Conservation (phyloP, 2,329 filamentous ascomycete species). For the Pezicula neosporulosa region DNA sequence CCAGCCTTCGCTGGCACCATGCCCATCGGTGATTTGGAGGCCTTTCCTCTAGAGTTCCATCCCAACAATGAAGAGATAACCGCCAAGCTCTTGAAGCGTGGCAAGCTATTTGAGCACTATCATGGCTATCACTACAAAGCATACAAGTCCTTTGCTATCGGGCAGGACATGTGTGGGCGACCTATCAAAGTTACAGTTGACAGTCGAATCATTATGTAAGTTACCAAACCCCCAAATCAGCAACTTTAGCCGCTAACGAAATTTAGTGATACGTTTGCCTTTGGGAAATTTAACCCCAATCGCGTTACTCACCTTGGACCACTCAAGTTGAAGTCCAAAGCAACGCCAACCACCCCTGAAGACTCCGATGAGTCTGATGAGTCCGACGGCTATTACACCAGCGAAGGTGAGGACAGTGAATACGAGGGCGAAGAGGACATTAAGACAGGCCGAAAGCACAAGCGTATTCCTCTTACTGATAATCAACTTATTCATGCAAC, state of each 20-base stretch:
- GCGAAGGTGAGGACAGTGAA: background rate
- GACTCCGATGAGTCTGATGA: background rate
- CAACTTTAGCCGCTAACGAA: background rate
- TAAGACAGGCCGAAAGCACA: conserved; percentile 16
- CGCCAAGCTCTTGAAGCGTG: conserved; percentile 34
- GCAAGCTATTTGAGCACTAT: conserved; percentile 41
- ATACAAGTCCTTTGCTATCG: conserved; percentile 30
- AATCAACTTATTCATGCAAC: conserved; percentile 38
- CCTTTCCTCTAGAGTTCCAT: conserved; percentile 43
- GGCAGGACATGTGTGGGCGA: conserved; percentile 13
- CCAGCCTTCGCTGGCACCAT: conserved; percentile 40
- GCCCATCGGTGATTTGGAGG: conserved; percentile 39
- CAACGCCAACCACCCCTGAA: background rate
- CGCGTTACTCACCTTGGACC: conserved; percentile 8
- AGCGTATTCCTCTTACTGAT: conserved; percentile 28
- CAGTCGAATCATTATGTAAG: conserved; percentile 18
- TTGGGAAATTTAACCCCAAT: conserved; percentile 23
- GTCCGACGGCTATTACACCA: background rate
- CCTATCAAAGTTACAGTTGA: conserved; percentile 17
- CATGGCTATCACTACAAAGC: conserved; percentile 45
- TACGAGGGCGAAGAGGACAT: conserved; percentile 3
- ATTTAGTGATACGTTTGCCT: conserved; percentile 12
- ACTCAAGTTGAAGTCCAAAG: conserved; percentile 13
- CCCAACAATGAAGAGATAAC: conserved; percentile 33
- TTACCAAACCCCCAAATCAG: background rate